Conservation (phyloP, 768 basidiomycete species). For the Kwoniella europaea region DNA sequence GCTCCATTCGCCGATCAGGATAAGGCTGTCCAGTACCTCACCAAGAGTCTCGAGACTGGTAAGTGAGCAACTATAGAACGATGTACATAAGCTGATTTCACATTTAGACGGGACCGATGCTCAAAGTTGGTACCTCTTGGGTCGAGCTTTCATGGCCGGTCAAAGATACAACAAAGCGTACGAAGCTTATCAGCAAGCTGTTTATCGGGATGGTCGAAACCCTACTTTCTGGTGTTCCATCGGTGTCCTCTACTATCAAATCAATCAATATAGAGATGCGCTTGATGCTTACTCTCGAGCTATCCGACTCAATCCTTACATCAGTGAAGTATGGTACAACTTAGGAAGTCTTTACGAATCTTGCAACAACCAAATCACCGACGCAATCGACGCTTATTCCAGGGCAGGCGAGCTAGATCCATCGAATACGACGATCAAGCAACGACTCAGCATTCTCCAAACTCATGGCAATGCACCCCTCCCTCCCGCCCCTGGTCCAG, state of each 20-base stretch:
- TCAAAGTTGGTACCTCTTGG: slow-evolving; percentile 98
- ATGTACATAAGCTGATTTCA: slow-evolving; percentile 1
- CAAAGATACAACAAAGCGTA: slow-evolving; percentile 99
- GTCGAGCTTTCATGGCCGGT: slow-evolving; percentile 97
- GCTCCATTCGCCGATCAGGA: slow-evolving; percentile 96
- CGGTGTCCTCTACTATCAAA: slow-evolving; percentile 98
- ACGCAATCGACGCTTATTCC: slow-evolving; percentile 97
- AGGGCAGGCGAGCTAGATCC: slow-evolving; percentile 94
- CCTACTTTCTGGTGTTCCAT: slow-evolving; percentile 99
- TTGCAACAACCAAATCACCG: slow-evolving; percentile 98
- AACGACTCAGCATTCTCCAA: slow-evolving; percentile 76
- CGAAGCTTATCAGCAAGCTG: slow-evolving; percentile 98
- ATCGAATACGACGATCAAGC: slow-evolving; percentile 76
- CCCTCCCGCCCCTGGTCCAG: slow-evolving; percentile 84
- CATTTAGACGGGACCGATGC: slow-evolving; percentile 84
- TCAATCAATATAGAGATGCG: slow-evolving; percentile 98
- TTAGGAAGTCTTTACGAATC: slow-evolving; percentile 95
- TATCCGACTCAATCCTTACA: slow-evolving; percentile 98
- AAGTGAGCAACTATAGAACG: slow-evolving; percentile 49
- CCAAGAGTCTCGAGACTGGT: slow-evolving; percentile 95
- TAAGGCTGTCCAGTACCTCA: slow-evolving; percentile 87
- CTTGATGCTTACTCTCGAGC: slow-evolving; percentile 98
- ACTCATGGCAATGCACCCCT: slow-evolving; percentile 77
- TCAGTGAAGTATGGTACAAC: slow-evolving; percentile 94
- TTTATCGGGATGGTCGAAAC: slow-evolving; percentile 97